Conservation (phyloP, 345 rosid species). For the Eucalyptus grandis region DNA sequence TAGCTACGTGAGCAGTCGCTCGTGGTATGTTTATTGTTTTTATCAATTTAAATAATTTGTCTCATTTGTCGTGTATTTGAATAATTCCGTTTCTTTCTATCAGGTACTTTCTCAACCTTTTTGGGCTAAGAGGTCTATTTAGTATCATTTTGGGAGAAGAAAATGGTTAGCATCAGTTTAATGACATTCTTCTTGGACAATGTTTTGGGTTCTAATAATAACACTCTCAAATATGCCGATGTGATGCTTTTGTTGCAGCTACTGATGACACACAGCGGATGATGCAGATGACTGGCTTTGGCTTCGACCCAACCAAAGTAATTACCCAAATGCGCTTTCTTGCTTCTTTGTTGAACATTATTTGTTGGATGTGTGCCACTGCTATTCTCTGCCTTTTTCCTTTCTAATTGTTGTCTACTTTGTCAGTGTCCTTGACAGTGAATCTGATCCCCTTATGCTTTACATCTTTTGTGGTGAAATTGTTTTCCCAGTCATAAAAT, state of each 20-base stretch:
- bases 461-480: neutral
- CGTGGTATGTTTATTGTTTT: conserved; percentile 43
- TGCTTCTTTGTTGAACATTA: neutral
- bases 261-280: conserved; percentile 80
- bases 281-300: conserved; percentile 99
- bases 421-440: neutral
- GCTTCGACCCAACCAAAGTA: conserved; percentile 86
- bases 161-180: conserved; percentile 53
- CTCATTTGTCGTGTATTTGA: neutral
- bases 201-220: neutral
- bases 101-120: conserved; percentile 96
- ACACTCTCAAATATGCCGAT: conserved; percentile 6
- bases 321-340: neutral
- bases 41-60: neutral
- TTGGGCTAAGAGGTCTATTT: conserved; percentile 95
- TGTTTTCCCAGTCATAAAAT: neutral
- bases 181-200: neutral
- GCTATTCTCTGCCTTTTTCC: neutral
- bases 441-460: neutral
- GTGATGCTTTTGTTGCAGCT: conserved; percentile 30
- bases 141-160: conserved; percentile 97
- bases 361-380: neutral
- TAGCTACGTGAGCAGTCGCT: conserved; percentile 98
- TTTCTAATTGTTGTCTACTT: neutral
- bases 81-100: neutral